phyloP scores from a whole-genome alignment of 306 rosid genomes.

The Rosa rugosa region DNA sequence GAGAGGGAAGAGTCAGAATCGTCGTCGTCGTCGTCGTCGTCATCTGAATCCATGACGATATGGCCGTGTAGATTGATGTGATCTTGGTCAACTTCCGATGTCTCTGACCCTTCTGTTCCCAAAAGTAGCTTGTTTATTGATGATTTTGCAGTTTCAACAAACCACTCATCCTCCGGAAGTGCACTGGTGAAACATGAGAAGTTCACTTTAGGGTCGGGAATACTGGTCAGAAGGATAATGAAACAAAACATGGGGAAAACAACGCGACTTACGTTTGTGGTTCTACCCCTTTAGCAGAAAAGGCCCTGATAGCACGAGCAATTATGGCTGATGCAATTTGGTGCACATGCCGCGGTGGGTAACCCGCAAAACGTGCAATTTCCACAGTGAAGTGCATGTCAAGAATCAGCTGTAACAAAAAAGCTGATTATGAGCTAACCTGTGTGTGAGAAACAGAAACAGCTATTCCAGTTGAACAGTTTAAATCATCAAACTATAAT shows the following conservation, averaged over 20 bases:
- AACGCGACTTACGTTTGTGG: constrained; percentile 65
- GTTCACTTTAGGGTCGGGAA: constrained; percentile 21
- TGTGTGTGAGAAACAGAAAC: neutral
- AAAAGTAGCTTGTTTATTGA: constrained; percentile 74
- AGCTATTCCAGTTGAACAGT: neutral
- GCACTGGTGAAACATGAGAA: constrained; percentile 49
- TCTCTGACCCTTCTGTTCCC: constrained; percentile 77
- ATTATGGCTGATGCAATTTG: constrained; percentile 89
- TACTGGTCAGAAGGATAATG: neutral
- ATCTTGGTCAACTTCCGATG: constrained; percentile 73
- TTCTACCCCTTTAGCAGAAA: constrained; percentile 79
- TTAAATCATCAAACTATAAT: neutral
- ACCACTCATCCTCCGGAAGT: constrained; percentile 95
- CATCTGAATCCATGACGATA: constrained; percentile 59
- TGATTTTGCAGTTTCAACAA: constrained; percentile 82
- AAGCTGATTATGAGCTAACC: constrained; percentile 4
- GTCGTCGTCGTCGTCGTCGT: constrained; percentile 3
- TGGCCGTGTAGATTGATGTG: constrained; percentile 58
- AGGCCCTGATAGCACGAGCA: constrained; percentile 87
- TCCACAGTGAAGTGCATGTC: constrained; percentile 99
- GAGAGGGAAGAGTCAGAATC: constrained; percentile 75
- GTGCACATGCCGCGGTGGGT: constrained; percentile 83
- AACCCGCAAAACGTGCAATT: constrained; percentile 89
- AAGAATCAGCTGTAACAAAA: constrained; percentile 73
- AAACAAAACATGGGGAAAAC: neutral